Evolutionary conservation across 1,284 basidiomycete genomes (phyloP).

Genomic region (Tilletia horrida): DNA sequence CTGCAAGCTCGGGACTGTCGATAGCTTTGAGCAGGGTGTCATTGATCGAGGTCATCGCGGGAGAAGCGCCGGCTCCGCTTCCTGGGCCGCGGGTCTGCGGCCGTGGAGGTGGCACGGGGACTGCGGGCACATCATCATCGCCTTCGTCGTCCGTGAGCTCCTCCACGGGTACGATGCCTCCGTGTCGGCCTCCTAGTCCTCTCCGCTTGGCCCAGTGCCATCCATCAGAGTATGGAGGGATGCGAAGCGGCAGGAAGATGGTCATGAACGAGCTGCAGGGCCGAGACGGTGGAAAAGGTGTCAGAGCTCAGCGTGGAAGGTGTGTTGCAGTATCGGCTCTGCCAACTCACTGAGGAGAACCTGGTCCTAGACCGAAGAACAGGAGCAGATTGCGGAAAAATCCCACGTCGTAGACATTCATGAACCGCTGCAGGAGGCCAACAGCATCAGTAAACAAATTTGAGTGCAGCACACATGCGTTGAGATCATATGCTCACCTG

Average conservation of each 20-base stretch:
- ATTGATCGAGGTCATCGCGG: neutral
- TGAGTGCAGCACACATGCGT: no score
- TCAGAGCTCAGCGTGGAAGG: no score
- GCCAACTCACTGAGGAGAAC: neutral
- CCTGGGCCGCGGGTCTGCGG: neutral
- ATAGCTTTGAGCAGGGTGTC: neutral
- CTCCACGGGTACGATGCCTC: conserved; percentile 58
- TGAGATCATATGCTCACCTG: conserved; percentile 8
- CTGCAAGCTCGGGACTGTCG: no score
- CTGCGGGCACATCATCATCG: conserved; percentile 24
- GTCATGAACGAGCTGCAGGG: conserved; percentile 67
- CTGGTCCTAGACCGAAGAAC: conserved; percentile 68
- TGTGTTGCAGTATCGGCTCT: neutral
- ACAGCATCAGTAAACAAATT: conserved; percentile 61
- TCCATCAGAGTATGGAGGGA: conserved; percentile 81
- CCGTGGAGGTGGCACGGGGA: neutral
- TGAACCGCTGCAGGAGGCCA: conserved; percentile 58
- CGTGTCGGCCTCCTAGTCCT: conserved; percentile 59
- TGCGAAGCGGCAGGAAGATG: conserved; percentile 73
- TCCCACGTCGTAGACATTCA: conserved; percentile 89
- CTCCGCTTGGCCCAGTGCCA: conserved; percentile 71
- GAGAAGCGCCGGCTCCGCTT: neutral
- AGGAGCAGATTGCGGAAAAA: conserved; percentile 68
- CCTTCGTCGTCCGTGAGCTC: conserved; percentile 62
- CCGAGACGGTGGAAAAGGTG: conserved; percentile 15